These are phyloP conservation scores for Viola odorata DNA, from an alignment of 345 rosid species.

Conservation along the genomic window DNA sequence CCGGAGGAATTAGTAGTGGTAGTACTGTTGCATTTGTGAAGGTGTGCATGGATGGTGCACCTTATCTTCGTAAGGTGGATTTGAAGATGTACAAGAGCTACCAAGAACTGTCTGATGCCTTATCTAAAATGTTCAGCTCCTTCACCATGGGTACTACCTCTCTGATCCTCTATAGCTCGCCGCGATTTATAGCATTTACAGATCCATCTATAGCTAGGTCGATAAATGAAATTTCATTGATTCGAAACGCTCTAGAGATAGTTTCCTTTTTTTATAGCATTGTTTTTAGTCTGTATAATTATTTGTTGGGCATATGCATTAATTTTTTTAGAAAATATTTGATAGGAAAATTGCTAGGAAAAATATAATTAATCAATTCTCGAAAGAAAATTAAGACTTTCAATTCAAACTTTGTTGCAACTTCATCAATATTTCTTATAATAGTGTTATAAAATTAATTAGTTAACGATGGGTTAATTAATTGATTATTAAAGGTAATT, in stretches of 20 bases:
- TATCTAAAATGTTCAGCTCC: conserved; percentile 93
- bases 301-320: background rate
- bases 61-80: conserved; percentile 91
- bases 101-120: conserved; percentile 75
- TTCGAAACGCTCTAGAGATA: background rate
- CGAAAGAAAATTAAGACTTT: background rate
- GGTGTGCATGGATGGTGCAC: conserved; percentile 98
- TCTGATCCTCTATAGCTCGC: no score
- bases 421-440: background rate
- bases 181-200: no score
- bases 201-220: background rate
- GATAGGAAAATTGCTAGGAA: background rate
- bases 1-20: background rate
- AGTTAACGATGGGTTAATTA: no score
- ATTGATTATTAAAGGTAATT: conserved; percentile 30
- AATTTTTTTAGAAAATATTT: background rate
- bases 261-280: no score
- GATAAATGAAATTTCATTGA: background rate
- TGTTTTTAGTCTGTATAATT: background rate
- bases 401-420: background rate
- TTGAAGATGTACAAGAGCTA: conserved; percentile 86
- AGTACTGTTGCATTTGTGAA: conserved; percentile 65
- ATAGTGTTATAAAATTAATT: background rate
- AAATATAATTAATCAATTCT: background rate
- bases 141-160: conserved; percentile 75